Percentiles rank a stretch among this genome's conserved stretches.
Conservation (phyloP, 164 flowering plant genomes). For the Aristolochia californica region DNA sequence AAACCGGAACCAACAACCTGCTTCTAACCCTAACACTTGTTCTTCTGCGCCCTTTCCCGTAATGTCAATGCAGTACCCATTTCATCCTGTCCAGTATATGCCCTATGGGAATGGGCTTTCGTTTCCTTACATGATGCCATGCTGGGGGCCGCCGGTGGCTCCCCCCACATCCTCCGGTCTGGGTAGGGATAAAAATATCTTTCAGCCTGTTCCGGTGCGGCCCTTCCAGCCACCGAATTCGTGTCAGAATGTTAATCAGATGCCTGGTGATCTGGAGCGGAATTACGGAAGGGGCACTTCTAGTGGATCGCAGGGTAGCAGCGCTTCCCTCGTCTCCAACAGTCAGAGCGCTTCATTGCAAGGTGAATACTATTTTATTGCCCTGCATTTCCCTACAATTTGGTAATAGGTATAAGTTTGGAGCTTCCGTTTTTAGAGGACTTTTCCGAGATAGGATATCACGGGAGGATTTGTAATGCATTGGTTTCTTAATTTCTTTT, state of each 20-base stretch:
- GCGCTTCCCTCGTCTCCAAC: constrained; percentile 11
- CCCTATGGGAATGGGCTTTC: constrained; percentile 12
- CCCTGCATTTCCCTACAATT: too few relatives aligned
- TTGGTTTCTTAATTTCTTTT: too few relatives aligned
- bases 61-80: constrained; percentile 7
- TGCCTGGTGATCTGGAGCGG: constrained; percentile 1
- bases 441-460: too few relatives aligned
- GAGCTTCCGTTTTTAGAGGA: too few relatives aligned
- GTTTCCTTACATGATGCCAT: constrained; percentile 18
- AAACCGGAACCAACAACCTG: background rate
- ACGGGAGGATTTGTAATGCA: too few relatives aligned
- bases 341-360: constrained; percentile 6
- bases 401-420: background rate
- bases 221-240: constrained; percentile 2
- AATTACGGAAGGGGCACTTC: background rate
- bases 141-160: constrained; percentile 1
- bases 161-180: background rate
- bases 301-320: constrained; percentile 4
- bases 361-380: constrained; percentile 2
- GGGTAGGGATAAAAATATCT: constrained; percentile 4
- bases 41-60: background rate
- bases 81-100: constrained; percentile 5
- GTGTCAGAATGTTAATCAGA: background rate
- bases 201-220: constrained; percentile 9
- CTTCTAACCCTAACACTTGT: constrained; percentile 2